Base-by-base conservation (phyloP, 345 rosid species). In the Eucalyptus fibrosa region DNA sequence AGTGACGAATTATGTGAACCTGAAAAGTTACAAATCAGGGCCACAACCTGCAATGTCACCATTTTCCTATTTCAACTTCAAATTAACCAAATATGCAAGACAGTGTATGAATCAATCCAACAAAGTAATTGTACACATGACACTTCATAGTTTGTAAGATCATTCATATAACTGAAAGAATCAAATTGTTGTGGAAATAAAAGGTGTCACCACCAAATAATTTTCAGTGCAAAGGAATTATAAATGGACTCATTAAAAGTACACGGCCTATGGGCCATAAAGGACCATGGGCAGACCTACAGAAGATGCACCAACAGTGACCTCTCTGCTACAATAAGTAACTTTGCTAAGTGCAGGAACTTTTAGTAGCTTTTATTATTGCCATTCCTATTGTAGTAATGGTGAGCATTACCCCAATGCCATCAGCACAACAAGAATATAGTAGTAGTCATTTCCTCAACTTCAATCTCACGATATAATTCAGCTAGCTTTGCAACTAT, bases 1-100 rank as follows among this genome's bases (percentile, higher is more conserved):
- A 90, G 86, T 50, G 99, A 93, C 30, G 97, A 93, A 91, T 89
- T 90, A 83, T 49, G 89, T 50, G 96, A 89, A 88, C 92, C 93
- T 0, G 97, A 92, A 90, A 98, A 97, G 85, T 98, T 98, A 94
- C 98, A 98, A 92, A 98, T 94, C 86, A 98, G 97, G 89, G 98
- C 97, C 89, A 98, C 95, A 92, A 95, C 94, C 99, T 97, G 97
- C 93, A 92, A 26, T 82, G 83, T 67, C 86, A 88, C 91, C 91
- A 77, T 40, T 90, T 89, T 5, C 42, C 13, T 69, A 45, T 67
- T 49, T 90, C 69, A 59, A 67, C 42, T 50, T 77, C 65, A 34
- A 53, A n/a, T 81, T 87, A 60, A 47, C 30, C 30, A 53, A 42
- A n/a, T 19, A 86, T 45, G 56, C 59, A 51, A 44, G 47, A 90